A percentile compares a stretch with the other conserved stretches of the same genome.
Conservation (phyloP, 2,329 filamentous ascomycete species). For the Apiospora arundinis region DNA sequence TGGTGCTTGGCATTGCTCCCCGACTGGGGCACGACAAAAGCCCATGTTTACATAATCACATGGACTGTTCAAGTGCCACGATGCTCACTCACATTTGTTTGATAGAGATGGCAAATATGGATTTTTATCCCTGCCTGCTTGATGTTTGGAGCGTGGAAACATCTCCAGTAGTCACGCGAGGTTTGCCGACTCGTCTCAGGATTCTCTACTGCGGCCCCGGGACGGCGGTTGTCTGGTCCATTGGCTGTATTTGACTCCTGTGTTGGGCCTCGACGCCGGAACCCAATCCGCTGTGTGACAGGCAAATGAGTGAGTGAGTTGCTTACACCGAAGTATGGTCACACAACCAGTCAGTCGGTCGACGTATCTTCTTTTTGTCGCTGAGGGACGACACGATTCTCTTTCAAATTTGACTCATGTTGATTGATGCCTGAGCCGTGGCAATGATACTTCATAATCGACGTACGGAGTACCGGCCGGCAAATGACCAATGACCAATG, state of each 20-base stretch:
- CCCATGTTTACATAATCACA: background rate
- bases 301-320: background rate
- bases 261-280: slow-evolving; percentile 6
- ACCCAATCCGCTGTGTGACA: slow-evolving; percentile 8
- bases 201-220: background rate
- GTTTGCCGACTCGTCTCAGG: slow-evolving; percentile 1
- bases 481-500: slow-evolving; percentile 3
- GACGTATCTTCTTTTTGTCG: background rate
- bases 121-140: background rate
- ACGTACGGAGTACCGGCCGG: background rate
- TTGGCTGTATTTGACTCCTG: slow-evolving; percentile 8
- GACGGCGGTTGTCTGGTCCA: background rate
- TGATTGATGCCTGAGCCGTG: slow-evolving; percentile 6
- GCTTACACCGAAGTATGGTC: background rate
- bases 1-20: background rate
- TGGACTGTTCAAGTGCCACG: background rate
- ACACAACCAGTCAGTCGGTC: background rate
- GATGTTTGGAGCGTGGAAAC: background rate
- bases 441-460: slow-evolving; percentile 1
- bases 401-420: background rate
- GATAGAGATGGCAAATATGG: background rate
- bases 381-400: background rate
- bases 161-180: background rate
- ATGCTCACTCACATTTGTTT: background rate
- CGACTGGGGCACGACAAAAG: background rate